Base-by-base conservation (phyloP, 2,329 filamentous ascomycete genomes). In the Clonostachys rosea region DNA sequence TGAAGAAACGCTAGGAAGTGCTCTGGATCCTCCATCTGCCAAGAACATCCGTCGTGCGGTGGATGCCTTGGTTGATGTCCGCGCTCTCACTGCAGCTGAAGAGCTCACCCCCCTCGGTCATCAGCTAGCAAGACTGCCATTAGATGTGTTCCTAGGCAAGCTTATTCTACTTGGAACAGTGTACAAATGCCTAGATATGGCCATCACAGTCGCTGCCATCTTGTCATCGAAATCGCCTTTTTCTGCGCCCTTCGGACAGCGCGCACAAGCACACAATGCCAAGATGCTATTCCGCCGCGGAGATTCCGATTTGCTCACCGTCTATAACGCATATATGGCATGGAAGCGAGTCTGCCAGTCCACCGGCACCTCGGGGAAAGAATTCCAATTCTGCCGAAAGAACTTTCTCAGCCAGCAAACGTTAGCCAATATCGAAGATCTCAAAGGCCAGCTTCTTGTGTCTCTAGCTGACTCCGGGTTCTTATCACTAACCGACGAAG, bases 181-280 rank as follows among this genome's bases (percentile, higher is more conserved):
- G 37, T 96, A 96, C 70, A 87, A 86, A 59, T 97, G 92, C 59
- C 76, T 97, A 5, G 94, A 99, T 66, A 91, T 92, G 63, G 83
- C 89, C 14, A 80, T 97, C 45, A 97, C 91, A 3, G 87, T 95
- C 47, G 94, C 95, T 7, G 92, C 94, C 8, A 92, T 96, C 24
- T 69, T 99, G 1, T 96, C 91, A 3, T 95, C 91, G 30, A 99
- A 97, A 62, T 95, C 91, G 0, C 94, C 92, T 0, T 97, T 97
- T 63, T 78, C 92, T 1, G 87, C 88, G 3, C 88, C 91, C 0
- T 90, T 96, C 63, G 89, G 90, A 3, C 87, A 91, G 42, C 84
- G 88, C 45, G 78, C 84, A 39, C 89, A 95, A 60, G 90, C 90
- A 35, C 88, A 96, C 55, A 81, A 84, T 18, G 87, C 89, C 1